phyloP scores from a whole-genome alignment of 345 rosid genomes.

The Ricinus communis region DNA sequence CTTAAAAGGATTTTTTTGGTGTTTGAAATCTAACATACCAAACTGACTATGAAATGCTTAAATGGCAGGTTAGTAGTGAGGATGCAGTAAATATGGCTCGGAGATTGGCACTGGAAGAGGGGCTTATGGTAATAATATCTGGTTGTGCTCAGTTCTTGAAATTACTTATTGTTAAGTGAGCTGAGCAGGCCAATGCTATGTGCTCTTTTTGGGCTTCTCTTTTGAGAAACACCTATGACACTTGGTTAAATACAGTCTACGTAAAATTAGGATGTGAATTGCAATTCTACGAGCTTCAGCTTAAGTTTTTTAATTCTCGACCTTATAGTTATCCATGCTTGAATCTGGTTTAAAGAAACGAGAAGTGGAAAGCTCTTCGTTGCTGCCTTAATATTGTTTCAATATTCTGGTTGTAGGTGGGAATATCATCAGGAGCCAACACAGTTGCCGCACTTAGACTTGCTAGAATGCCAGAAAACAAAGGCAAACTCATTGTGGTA shows the following conservation, averaged over 20 bases:
- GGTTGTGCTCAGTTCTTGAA: neutral
- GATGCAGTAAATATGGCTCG: slow-evolving; percentile 95
- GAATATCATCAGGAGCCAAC: slow-evolving; percentile 94
- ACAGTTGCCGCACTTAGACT: slow-evolving; percentile 83
- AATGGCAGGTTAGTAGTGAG: slow-evolving; percentile 76
- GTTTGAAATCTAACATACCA: slow-evolving; percentile 10
- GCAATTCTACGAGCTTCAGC: neutral
- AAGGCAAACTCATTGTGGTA: slow-evolving; percentile 97
- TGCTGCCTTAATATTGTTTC: neutral
- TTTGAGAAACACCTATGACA: no score
- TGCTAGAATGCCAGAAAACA: slow-evolving; percentile 86
- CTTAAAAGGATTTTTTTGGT: neutral
- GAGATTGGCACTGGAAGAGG: slow-evolving; percentile 87
- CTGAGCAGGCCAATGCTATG: neutral
- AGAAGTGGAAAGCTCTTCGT: neutral
- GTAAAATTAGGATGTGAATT: neutral
- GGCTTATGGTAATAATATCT: slow-evolving; percentile 69
- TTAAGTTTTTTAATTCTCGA: neutral
- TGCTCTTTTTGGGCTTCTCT: neutral
- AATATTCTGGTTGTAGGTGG: slow-evolving; percentile 53
- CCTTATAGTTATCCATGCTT: neutral
- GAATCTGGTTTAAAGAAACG: neutral
- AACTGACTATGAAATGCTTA: slow-evolving; percentile 6
- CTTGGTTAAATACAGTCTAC: no score
- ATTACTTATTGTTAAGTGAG: no score